Conservation (phyloP, 140 eudicot genomes). For the Ambrosia hybrid region DNA sequence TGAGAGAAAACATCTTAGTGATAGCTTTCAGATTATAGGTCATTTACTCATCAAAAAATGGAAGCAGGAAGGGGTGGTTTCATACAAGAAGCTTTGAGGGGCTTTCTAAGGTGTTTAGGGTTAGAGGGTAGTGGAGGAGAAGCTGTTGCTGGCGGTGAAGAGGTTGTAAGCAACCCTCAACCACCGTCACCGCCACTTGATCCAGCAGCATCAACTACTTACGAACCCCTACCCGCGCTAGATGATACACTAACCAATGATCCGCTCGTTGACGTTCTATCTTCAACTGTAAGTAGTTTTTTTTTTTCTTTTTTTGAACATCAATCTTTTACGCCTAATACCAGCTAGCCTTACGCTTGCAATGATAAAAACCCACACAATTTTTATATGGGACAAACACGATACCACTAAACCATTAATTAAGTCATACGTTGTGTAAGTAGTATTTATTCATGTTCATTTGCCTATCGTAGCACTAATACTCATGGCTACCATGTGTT, state of each 20-base stretch:
- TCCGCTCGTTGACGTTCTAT: slow-evolving; percentile 10
- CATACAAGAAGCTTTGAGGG: slow-evolving; percentile 19
- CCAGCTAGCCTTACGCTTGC: too few species aligned
- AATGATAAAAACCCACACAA: too few species aligned
- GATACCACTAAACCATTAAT: too few species aligned
- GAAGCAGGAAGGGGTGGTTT: slow-evolving; percentile 8
- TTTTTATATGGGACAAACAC: too few species aligned
- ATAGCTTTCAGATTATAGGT: not conserved
- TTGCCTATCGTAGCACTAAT: too few species aligned
- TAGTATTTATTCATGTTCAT: too few species aligned
- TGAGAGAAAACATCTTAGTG: not conserved
- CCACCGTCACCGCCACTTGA: slow-evolving; percentile 5
- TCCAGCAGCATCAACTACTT: not conserved
- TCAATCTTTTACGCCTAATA: too few species aligned
- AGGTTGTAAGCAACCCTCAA: slow-evolving; percentile 2
- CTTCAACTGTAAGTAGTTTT: slow-evolving; percentile 3
- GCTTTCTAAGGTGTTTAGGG: slow-evolving; percentile 27
- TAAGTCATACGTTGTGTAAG: too few species aligned
- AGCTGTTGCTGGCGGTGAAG: not conserved
- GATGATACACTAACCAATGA: not conserved
- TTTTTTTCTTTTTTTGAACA: too few species aligned
- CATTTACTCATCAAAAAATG: not conserved
- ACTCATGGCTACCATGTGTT: too few species aligned
- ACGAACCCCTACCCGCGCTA: not conserved
- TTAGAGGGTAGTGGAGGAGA: slow-evolving; percentile 18